Conservation (phyloP, 2,329 filamentous ascomycete genomes). For the Nemania diffusa region DNA sequence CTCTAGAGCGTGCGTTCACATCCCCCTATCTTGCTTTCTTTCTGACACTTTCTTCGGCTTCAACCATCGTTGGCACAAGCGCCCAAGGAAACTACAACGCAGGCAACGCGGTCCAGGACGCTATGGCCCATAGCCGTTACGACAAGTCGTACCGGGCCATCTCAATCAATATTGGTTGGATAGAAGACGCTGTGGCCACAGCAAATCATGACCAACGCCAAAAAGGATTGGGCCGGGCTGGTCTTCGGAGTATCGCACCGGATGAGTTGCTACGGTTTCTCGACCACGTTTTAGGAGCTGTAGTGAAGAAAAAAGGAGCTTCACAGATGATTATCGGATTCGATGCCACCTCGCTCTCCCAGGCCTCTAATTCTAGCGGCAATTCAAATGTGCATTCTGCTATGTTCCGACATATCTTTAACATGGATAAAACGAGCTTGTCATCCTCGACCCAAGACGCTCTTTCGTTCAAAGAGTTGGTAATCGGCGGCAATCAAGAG, state of each 20-base stretch:
- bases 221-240: slow-evolving; percentile 22
- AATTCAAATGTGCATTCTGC: slow-evolving; percentile 31
- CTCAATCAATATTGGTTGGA: slow-evolving; percentile 27
- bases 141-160: slow-evolving; percentile 23
- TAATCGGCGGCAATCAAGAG: no score
- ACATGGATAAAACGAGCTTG: no score
- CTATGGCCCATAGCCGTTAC: slow-evolving; percentile 7
- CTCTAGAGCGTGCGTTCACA: slow-evolving; percentile 29
- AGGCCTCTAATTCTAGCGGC: slow-evolving; percentile 18
- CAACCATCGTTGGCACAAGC: slow-evolving; percentile 24
- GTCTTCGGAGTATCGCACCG: slow-evolving; percentile 15
- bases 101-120: slow-evolving; percentile 36
- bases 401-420: slow-evolving; percentile 30
- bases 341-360: slow-evolving; percentile 17
- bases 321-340: slow-evolving; percentile 30
- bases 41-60: slow-evolving; percentile 38
- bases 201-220: not conserved
- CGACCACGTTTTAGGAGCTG: slow-evolving; percentile 25
- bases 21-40: slow-evolving; percentile 38
- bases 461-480: no score
- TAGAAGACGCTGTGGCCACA: slow-evolving; percentile 23
- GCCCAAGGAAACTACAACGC: slow-evolving; percentile 37
- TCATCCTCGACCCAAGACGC: no score
- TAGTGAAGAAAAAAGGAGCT: not conserved
- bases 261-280: slow-evolving; percentile 26